Base-by-base conservation (phyloP, 192 early-diverging fungal genomes). In the Coemansia sp. region DNA sequence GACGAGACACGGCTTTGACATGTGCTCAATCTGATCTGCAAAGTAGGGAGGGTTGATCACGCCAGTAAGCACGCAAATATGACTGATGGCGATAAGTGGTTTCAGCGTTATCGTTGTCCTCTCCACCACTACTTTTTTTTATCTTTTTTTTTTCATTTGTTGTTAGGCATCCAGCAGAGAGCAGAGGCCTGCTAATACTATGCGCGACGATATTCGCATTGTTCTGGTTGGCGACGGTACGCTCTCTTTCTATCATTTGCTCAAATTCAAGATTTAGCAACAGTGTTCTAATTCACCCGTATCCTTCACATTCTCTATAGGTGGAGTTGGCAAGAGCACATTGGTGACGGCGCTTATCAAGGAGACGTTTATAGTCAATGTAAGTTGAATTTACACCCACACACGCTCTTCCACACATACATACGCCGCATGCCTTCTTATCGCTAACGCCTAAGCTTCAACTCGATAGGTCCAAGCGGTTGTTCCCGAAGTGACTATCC, bases 401-500 rank as follows among this genome's bases (percentile, higher is more conserved):
- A 24, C 8, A 83, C 76, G 76, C 73, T 24, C 43, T 50, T 36
- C n/a, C 36, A 3, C 9, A 40, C 9, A 38, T 33, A 3, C 9
- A 40, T 38, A 38, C 9, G 36, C 36, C 9, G 36, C 18, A 11
- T 55, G 22, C 38, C 62, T 16, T 15, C 36, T 38, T 78, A 27
- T 29, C 41, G 24, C 58, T 47, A 33, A 66, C 9, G n/a, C 2
- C 33, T 22, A 39, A 27, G 57, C 57, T 10, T 38, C 24, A 31
- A 40, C 5, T 31, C 43, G 44, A 39, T 81, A 81, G 79, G 74
- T 84, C 31, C 98, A 98, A 82, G 92, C 96, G 72, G 94, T 98
- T 20, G 94, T 99, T 64, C 96, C 98, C n/a, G 98, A 99, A 76
- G 96, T 99, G n/a, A 99, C 97, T 15, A 99, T 99, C 69, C 98